Conservation (phyloP, 345 rosid species). For the Anastatica hierochuntica region DNA sequence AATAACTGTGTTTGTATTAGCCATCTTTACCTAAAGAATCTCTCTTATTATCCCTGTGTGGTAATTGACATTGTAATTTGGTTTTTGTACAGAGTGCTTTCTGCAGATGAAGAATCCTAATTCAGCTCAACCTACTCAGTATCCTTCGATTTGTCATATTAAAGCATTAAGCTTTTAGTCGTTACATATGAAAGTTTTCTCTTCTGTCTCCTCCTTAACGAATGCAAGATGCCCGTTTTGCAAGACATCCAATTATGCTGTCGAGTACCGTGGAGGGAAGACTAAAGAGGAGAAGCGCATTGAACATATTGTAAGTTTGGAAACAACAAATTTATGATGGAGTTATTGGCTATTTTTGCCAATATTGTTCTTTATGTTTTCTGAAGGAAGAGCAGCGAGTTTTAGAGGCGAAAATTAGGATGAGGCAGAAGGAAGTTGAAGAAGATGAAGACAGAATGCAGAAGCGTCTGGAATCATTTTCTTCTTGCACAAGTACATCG, state of each 20-base stretch:
- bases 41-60: too few species aligned
- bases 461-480: conserved; percentile 56
- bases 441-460: conserved; percentile 78
- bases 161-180: neutral
- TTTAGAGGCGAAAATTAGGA: conserved; percentile 82
- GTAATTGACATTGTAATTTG: conserved; percentile 10
- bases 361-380: too few species aligned
- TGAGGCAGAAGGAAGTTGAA: conserved; percentile 68
- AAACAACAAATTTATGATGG: neutral
- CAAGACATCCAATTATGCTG: conserved; percentile 92
- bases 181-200: neutral
- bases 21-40: too few species aligned
- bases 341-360: neutral
- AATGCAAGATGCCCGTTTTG: conserved; percentile 83
- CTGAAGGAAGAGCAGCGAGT: conserved; percentile 97
- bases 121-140: conserved; percentile 91
- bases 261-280: conserved; percentile 88
- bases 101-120: conserved; percentile 98
- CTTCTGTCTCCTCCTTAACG: conserved; percentile 43
- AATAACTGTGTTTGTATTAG: neutral
- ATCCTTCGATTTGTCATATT: too few species aligned
- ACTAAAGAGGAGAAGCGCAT: conserved; percentile 92
- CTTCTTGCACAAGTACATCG: conserved; percentile 41
- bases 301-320: conserved; percentile 77
- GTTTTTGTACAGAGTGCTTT: conserved; percentile 71